Percentiles rank a stretch among this genome's conserved stretches.
Conservation (phyloP, 345 rosid genomes). For the Linum usitatissimum region DNA sequence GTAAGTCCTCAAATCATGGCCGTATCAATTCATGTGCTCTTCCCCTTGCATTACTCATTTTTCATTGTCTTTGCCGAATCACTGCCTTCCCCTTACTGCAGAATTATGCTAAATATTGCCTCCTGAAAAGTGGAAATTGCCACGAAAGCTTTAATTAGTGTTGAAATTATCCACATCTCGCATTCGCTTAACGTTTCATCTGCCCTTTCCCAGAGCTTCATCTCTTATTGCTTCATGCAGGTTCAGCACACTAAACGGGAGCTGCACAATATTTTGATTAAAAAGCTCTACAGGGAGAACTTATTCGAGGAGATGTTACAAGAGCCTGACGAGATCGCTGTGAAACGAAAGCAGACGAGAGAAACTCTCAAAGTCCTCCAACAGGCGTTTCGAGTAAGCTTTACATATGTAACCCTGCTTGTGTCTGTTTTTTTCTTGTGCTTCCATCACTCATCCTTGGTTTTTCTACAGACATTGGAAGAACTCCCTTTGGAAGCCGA, state of each 20-base stretch:
- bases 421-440: background rate
- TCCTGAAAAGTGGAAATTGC: background rate
- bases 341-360: conserved; percentile 71
- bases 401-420: conserved; percentile 4
- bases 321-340: conserved; percentile 88
- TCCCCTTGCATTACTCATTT: background rate
- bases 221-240: conserved; percentile 29
- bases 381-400: conserved; percentile 81
- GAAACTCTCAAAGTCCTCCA: conserved; percentile 81
- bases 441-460: background rate
- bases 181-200: background rate
- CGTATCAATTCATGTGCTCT: background rate
- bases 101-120: background rate
- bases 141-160: no score
- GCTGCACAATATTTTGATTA: conserved; percentile 85
- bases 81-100: background rate
- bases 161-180: background rate
- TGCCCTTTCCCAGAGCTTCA: conserved; percentile 1
- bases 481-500: conserved; percentile 91
- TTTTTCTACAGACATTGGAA: conserved; percentile 58
- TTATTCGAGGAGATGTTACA: conserved; percentile 97
- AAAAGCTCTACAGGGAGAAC: conserved; percentile 98
- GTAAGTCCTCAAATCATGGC: conserved; percentile 24
- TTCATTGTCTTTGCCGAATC: background rate
- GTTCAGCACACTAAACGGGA: conserved; percentile 96